Base-by-base conservation (phyloP, 257 asterid species). In the Apocynum venetum region DNA sequence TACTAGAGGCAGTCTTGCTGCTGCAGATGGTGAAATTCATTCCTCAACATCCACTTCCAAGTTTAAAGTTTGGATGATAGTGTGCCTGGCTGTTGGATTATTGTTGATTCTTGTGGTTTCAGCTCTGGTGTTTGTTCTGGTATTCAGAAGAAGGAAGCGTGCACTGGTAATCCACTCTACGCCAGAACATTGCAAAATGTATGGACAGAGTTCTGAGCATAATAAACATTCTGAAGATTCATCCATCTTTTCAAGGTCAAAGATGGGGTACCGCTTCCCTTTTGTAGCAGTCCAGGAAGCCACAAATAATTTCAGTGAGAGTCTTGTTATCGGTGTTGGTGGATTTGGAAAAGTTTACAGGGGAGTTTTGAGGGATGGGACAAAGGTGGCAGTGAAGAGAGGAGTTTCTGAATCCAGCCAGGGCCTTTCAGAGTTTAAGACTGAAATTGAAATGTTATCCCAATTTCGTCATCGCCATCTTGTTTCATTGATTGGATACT, bases 331-430 rank as follows among this genome's bases (percentile, higher is more conserved):
- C 8, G 89, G 89, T 20, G 56, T 83, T 49, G 89, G 89, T n/a
- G 89, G 89, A 49, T 86, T 83, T 17, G 89, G 89, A 6, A 86
- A 79, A 71, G 89, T 86, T 47, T 81, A 83, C 83, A 79, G 74
- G 57, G 89, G 89, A 38, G 48, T 79, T 53, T 64, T 86, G 77
- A 79, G 55, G 48, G 87, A 86, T 61, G 87, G 80, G 47, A 83
- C 83, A 6, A 68, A 46, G 25, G 87, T 86, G 74, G 87, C 89
- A 0, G 89, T 86, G 47, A 86, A 86, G 76, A 76, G 89, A 72
- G 87, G 86, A 41, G 74, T 57, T 55, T 38, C 52, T 72, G 80
- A 79, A 55, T 81, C 87, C 7, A 61, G 53, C 49, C 89, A 83
- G 55, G 89, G 85, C 1, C 67, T 86, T 36, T 61, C 83, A 8